These are phyloP conservation scores for Allantophomopsis cytisporea DNA, from an alignment of 2,329 filamentous ascomycete species.

Conservation along the genomic window DNA sequence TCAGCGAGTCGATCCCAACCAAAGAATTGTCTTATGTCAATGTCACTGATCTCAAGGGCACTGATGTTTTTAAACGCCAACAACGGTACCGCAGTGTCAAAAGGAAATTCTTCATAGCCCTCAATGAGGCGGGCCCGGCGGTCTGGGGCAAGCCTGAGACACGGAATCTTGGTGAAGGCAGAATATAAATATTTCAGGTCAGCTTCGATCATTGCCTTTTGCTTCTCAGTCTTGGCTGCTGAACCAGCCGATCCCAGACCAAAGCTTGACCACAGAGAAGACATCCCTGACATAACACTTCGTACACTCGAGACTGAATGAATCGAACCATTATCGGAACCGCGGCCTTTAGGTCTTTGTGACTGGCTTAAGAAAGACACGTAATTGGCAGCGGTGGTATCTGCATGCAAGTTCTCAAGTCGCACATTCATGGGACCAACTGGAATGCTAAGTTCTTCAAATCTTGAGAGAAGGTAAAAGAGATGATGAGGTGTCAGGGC, in stretches of 20 bases:
- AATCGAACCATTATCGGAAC: constrained; percentile 79
- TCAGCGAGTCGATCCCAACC: constrained; percentile 93
- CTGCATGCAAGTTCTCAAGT: constrained; percentile 85
- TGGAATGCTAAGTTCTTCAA: constrained; percentile 80
- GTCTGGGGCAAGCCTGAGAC: constrained; percentile 79
- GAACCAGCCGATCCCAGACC: constrained; percentile 70
- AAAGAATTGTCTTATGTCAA: constrained; percentile 94
- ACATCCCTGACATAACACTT: constrained; percentile 96
- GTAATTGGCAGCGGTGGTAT: constrained; percentile 77
- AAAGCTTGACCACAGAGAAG: constrained; percentile 79
- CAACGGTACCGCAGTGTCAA: constrained; percentile 93
- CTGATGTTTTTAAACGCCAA: constrained; percentile 96
- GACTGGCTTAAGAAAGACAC: constrained; percentile 86
- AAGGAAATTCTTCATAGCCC: constrained; percentile 94
- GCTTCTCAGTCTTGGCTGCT: constrained; percentile 73
- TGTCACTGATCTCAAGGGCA: constrained; percentile 83
- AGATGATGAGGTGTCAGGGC: constrained; percentile 92
- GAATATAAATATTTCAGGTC: constrained; percentile 96
- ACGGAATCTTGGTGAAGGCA: constrained; percentile 96
- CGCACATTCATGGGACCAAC: constrained; percentile 95
- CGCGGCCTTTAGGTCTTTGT: constrained; percentile 64
- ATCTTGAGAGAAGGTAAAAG: constrained; percentile 89
- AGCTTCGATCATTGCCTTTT: constrained; percentile 71
- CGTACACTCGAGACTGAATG: constrained; percentile 93
- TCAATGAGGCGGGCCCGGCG: constrained; percentile 80